phyloP scores from a whole-genome alignment of 2,329 filamentous ascomycete genomes.

The Apiospora marii region DNA sequence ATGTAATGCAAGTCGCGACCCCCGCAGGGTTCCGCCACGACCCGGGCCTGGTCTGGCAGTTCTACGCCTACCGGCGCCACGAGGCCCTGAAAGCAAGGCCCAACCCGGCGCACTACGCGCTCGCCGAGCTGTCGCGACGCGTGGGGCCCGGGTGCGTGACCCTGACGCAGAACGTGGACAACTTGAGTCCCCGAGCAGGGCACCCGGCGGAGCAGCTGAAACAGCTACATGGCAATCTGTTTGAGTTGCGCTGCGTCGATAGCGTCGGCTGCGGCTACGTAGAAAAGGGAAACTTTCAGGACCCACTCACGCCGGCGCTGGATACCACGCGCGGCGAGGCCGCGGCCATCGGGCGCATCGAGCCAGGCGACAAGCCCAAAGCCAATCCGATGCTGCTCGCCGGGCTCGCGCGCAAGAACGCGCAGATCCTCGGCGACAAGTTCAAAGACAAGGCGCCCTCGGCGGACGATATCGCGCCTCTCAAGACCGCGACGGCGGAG shows the following conservation, averaged over 20 bases:
- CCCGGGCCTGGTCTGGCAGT: conserved; percentile 75
- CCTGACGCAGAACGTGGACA: conserved; percentile 72
- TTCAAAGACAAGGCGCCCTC: conserved; percentile 41
- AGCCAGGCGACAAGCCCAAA: conserved; percentile 26
- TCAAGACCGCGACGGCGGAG: conserved; percentile 17
- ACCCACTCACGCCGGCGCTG: conserved; percentile 70
- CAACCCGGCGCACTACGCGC: conserved; percentile 69
- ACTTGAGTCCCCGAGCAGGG: conserved; percentile 63
- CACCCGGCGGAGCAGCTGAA: conserved; percentile 66
- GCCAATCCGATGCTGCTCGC: conserved; percentile 32
- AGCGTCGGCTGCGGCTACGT: conserved; percentile 63
- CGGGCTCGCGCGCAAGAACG: conserved; percentile 48
- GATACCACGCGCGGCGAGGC: conserved; percentile 51
- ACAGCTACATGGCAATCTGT: conserved; percentile 70
- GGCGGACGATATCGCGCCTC: conserved; percentile 26
- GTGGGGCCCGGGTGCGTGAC: conserved; percentile 61
- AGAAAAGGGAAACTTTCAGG: conserved; percentile 63
- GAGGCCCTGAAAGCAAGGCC: conserved; percentile 69
- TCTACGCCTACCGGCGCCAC: conserved; percentile 70
- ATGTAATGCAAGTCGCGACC: conserved; percentile 66
- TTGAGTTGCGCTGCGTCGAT: conserved; percentile 67
- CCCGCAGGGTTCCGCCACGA: conserved; percentile 66
- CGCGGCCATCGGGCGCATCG: conserved; percentile 27
- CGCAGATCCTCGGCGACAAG: conserved; percentile 63
- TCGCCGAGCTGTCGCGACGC: conserved; percentile 65